Conservation (phyloP, 2,329 filamentous ascomycete species). For the Diaporthe amygdali region DNA sequence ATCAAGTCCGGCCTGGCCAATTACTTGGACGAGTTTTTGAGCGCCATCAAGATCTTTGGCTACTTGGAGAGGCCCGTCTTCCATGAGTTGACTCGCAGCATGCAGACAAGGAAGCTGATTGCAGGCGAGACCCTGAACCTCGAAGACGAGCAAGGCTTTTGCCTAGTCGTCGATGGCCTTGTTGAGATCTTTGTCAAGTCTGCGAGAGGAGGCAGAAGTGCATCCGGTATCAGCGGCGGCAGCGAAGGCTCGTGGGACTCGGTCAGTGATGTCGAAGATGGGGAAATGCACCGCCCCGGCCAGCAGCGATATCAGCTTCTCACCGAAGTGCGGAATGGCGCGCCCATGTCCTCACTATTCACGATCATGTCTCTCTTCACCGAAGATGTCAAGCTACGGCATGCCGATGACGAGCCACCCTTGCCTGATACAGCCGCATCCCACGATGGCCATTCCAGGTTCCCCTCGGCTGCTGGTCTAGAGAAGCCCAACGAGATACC, state of each 20-base stretch:
- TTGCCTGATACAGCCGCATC: slow-evolving; percentile 33
- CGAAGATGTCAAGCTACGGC: slow-evolving; percentile 84
- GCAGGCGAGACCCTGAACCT: slow-evolving; percentile 93
- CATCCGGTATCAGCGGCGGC: slow-evolving; percentile 47
- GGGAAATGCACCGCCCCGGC: slow-evolving; percentile 60
- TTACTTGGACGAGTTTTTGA: slow-evolving; percentile 96
- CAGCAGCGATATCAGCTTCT: slow-evolving; percentile 92
- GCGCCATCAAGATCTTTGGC: slow-evolving; percentile 98
- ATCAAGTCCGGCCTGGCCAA: slow-evolving; percentile 92
- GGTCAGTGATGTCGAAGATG: slow-evolving; percentile 66
- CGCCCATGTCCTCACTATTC: slow-evolving; percentile 97
- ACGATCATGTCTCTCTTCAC: slow-evolving; percentile 97
- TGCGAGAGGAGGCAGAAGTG: slow-evolving; percentile 56
- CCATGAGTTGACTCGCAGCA: slow-evolving; percentile 94
- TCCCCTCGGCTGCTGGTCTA: slow-evolving; percentile 36
- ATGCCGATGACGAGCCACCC: slow-evolving; percentile 67
- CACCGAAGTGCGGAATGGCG: slow-evolving; percentile 96
- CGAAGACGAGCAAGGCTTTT: slow-evolving; percentile 98
- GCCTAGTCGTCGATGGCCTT: slow-evolving; percentile 92
- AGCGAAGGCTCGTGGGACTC: slow-evolving; percentile 48
- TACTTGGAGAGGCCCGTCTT: slow-evolving; percentile 97
- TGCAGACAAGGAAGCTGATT: slow-evolving; percentile 97
- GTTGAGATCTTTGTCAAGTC: slow-evolving; percentile 99
- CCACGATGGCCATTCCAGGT: slow-evolving; percentile 35
- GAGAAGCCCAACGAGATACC: slow-evolving; percentile 37